Percentiles rank a stretch among this genome's conserved stretches.
These are phyloP conservation scores for Ceratobasidium papillatum DNA, from an alignment of 1,284 basidiomycete species.

Conservation along the genomic window DNA sequence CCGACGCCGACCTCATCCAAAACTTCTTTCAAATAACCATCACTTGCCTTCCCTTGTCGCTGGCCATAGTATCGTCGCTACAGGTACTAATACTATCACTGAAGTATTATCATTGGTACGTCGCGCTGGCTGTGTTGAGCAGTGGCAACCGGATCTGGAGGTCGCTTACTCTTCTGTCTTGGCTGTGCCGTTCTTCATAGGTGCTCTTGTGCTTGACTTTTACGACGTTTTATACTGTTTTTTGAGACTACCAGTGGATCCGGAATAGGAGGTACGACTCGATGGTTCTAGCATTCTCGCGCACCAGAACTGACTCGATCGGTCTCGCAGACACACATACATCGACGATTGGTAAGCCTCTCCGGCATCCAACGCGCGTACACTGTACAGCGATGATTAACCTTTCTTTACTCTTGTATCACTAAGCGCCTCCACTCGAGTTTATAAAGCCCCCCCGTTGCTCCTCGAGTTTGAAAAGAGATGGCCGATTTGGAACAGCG, in stretches of 20 bases:
- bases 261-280: neutral
- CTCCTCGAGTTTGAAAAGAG: neutral
- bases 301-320: neutral
- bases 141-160: neutral
- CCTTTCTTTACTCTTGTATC: neutral
- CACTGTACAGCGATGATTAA: neutral
- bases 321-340: too few species aligned
- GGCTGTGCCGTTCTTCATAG: neutral
- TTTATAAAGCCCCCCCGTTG: neutral
- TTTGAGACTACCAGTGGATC: neutral
- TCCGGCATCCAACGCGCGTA: neutral
- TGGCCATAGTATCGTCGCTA: neutral
- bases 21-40: neutral
- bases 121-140: neutral
- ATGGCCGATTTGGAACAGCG: conserved; percentile 4
- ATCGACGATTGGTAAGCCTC: neutral
- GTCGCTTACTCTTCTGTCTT: neutral
- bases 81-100: too few species aligned
- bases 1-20: conserved; percentile 6
- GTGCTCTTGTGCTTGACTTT: neutral
- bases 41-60: neutral
- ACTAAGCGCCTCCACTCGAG: conserved; percentile 19
- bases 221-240: neutral
- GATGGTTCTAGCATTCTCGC: neutral
- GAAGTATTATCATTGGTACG: neutral